Conservation (phyloP, 805 yeast species). For the Yamadazyma laniorum region DNA sequence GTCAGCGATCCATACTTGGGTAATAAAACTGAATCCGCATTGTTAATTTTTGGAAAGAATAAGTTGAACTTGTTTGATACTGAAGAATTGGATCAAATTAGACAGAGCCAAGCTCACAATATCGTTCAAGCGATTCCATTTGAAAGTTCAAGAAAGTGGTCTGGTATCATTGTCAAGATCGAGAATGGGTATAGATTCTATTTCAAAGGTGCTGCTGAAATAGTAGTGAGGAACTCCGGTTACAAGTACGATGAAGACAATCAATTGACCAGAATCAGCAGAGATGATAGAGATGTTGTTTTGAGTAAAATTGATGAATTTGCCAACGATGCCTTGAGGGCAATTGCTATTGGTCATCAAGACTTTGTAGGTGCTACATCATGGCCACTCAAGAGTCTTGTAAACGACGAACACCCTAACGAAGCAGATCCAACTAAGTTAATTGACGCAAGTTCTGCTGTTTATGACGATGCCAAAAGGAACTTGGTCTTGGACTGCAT, state of each 20-base stretch:
- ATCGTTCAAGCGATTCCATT: constrained; percentile 80
- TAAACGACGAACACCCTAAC: constrained; percentile 17
- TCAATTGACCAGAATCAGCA: constrained; percentile 26
- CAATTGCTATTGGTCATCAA: constrained; percentile 82
- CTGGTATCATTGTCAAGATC: constrained; percentile 66
- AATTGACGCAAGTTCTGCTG: constrained; percentile 21
- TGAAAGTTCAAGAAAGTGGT: constrained; percentile 91
- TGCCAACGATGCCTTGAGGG: constrained; percentile 81
- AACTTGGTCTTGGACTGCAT: constrained; percentile 60
- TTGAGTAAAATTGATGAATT: constrained; percentile 45
- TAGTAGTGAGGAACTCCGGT: constrained; percentile 63
- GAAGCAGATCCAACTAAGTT: constrained; percentile 30
- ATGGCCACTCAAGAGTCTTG: constrained; percentile 70
- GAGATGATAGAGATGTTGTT: constrained; percentile 27
- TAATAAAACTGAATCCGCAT: constrained; percentile 91
- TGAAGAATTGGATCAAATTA: constrained; percentile 43
- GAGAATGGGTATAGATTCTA: constrained; percentile 57
- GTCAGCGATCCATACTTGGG: constrained; percentile 71
- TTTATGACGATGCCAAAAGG: constrained; percentile 21
- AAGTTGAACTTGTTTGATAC: constrained; percentile 47
- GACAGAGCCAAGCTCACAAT: constrained; percentile 21
- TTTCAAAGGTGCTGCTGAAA: constrained; percentile 94
- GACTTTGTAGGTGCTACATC: constrained; percentile 49
- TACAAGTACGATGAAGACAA: constrained; percentile 26
- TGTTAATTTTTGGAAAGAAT: constrained; percentile 64